These are phyloP conservation scores for Globisporangium abappressorium DNA, from an alignment of 352 stramenopile genomes.

Conservation along the genomic window DNA sequence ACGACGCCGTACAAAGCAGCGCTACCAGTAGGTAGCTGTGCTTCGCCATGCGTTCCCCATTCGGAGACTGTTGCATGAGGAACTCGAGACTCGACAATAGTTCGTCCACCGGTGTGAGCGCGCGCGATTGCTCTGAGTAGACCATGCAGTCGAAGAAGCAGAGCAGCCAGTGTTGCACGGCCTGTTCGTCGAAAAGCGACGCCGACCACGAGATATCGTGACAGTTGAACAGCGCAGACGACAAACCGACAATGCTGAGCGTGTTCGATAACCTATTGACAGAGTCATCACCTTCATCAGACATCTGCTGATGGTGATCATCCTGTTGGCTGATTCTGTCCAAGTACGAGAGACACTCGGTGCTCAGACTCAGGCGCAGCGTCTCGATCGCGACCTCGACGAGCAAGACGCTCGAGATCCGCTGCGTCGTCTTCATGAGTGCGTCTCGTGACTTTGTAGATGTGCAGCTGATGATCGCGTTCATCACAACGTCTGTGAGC, in stretches of 20 bases:
- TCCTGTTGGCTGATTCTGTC: conserved; percentile 14
- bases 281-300: conserved; percentile 8
- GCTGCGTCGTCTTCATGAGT: conserved; percentile 26
- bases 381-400: conserved; percentile 23
- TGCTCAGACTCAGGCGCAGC: conserved; percentile 23
- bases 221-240: conserved; percentile 8
- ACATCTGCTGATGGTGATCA: conserved; percentile 11
- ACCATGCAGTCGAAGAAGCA: conserved; percentile 24
- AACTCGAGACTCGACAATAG: conserved; percentile 20
- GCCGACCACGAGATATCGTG: conserved; percentile 16
- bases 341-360: conserved; percentile 28
- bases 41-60: background rate
- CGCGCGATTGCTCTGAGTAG: conserved; percentile 28
- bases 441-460: conserved; percentile 26
- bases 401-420: conserved; percentile 24
- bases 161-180: conserved; percentile 18
- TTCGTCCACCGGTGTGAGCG: conserved; percentile 20
- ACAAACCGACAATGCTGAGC: conserved; percentile 16
- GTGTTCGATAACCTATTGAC: conserved; percentile 18
- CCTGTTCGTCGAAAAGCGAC: conserved; percentile 18
- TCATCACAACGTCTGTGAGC: conserved; percentile 25
- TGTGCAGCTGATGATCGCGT: conserved; percentile 40
- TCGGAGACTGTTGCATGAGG: conserved; percentile 5
- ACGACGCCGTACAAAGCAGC: conserved; percentile 38
- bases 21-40: conserved; percentile 38